Percentiles rank a stretch among this genome's conserved stretches.
phyloP scores from a whole-genome alignment of 2,329 filamentous ascomycete genomes.

The Madurella mycetomatis region DNA sequence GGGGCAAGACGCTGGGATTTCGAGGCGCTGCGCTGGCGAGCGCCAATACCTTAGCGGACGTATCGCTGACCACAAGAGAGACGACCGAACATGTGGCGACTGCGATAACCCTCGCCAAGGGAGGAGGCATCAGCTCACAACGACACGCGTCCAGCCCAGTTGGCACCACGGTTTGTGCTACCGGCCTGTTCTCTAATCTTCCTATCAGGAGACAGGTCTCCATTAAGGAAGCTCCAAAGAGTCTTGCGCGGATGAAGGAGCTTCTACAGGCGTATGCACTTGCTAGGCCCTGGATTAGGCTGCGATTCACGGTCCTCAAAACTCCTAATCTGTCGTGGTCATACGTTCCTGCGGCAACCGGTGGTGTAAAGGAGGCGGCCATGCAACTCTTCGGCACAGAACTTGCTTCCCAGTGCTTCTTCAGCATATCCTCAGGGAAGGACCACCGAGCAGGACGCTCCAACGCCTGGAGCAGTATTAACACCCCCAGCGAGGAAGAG shows the following conservation, averaged over 20 bases:
- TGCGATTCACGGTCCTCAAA: constrained; percentile 57
- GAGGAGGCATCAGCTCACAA: constrained; percentile 38
- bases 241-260: constrained; percentile 52
- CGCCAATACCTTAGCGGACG: constrained; percentile 54
- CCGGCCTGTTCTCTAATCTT: constrained; percentile 53
- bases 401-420: constrained; percentile 51
- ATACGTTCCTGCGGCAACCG: constrained; percentile 53
- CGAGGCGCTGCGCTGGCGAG: constrained; percentile 70
- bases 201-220: constrained; percentile 60
- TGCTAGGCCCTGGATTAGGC: constrained; percentile 57
- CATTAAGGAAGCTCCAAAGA: constrained; percentile 54
- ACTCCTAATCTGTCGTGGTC: constrained; percentile 52
- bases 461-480: too few species aligned
- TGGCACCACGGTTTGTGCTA: constrained; percentile 64
- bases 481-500: background rate
- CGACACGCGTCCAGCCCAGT: constrained; percentile 48
- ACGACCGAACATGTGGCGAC: constrained; percentile 56
- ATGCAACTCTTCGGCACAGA: constrained; percentile 59
- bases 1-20: constrained; percentile 64
- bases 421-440: constrained; percentile 26
- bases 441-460: background rate
- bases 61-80: constrained; percentile 61
- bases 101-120: constrained; percentile 39
- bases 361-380: constrained; percentile 53
- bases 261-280: constrained; percentile 62